phyloP scores from a whole-genome alignment of 768 basidiomycete species.

The Podaxis sp. region DNA sequence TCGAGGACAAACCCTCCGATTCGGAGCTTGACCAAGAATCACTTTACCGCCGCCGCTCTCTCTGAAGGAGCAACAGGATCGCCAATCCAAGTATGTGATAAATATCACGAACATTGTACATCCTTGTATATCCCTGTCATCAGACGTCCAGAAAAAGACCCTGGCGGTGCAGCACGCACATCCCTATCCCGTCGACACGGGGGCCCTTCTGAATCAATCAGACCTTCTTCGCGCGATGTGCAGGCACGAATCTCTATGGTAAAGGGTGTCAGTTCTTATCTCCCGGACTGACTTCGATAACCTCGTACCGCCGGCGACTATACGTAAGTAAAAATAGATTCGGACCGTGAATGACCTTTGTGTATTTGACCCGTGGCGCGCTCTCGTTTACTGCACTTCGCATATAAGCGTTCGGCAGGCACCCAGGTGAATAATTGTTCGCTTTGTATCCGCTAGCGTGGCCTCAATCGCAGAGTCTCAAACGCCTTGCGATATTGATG shows the following conservation, averaged over 20 bases:
- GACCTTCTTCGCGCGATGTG: not conserved
- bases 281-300: not conserved
- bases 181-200: not conserved
- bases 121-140: not conserved
- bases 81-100: not conserved
- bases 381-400: not conserved
- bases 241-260: not conserved
- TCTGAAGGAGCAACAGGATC: not conserved
- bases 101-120: not conserved
- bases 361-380: not conserved
- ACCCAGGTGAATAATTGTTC: not conserved
- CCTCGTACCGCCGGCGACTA: not conserved
- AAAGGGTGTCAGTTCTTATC: not conserved
- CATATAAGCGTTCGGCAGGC: not conserved
- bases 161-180: not conserved
- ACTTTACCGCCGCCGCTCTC: not conserved
- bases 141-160: constrained; percentile 6
- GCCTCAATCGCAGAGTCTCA: not conserved
- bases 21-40: not conserved
- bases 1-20: not conserved
- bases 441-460: not conserved
- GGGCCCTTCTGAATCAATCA: not conserved
- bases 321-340: not conserved
- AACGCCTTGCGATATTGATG: not conserved
- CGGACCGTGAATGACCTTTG: not conserved